These are phyloP conservation scores for Ruellia speciosa DNA, from an alignment of 305 asterid species.

Conservation along the genomic window DNA sequence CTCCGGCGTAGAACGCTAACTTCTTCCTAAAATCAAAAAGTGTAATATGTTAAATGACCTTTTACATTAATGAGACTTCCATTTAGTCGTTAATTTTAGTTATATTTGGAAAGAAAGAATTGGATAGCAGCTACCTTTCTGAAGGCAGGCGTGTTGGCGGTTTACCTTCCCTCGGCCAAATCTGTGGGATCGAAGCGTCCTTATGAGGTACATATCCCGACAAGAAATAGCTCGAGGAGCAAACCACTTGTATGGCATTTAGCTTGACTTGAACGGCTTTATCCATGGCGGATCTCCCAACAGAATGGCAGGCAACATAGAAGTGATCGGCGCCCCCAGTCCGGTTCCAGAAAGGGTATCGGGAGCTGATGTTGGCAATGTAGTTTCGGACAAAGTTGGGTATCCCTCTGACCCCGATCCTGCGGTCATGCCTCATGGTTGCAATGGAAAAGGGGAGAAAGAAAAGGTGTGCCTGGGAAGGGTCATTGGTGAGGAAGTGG, in stretches of 20 bases:
- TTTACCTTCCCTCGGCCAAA: constrained; percentile 69
- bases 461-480: constrained; percentile 64
- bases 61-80: too few species aligned
- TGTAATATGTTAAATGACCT: too few species aligned
- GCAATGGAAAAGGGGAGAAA: constrained; percentile 87
- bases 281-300: constrained; percentile 73
- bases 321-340: constrained; percentile 87
- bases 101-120: too few species aligned
- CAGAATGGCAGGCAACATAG: constrained; percentile 79
- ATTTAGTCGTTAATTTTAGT: neutral
- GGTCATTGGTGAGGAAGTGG: constrained; percentile 57
- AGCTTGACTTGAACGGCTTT: constrained; percentile 55
- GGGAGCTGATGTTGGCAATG: constrained; percentile 32
- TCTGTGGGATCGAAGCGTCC: constrained; percentile 84
- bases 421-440: constrained; percentile 49
- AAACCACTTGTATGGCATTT: constrained; percentile 78
- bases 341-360: constrained; percentile 69
- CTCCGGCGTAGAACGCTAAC: constrained; percentile 81
- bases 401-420: constrained; percentile 70
- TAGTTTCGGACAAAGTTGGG: constrained; percentile 41
- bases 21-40: constrained; percentile 31
- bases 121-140: constrained; percentile 31
- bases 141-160: constrained; percentile 40
- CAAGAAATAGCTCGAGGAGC: constrained; percentile 80
- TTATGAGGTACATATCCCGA: constrained; percentile 69